Evolutionary conservation across 202 grass and related monocot species (phyloP), one percentile per base, ranked within the genome.

Genomic region (Panicum hallii): DNA sequence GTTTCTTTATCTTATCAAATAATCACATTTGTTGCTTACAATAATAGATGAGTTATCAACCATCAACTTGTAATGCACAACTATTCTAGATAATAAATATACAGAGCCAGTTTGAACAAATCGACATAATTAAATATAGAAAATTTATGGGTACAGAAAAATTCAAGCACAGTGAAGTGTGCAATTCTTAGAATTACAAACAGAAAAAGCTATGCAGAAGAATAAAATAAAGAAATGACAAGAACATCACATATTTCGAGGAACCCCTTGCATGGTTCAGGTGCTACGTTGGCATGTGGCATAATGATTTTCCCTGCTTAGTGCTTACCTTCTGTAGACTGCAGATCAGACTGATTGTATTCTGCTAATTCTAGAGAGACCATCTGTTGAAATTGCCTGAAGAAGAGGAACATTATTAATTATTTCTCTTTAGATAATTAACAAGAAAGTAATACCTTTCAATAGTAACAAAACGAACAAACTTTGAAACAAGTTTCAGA

Each of bases 351-450:
- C 40, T 10, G 48, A 14, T 79, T 66, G 50, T 80, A 9, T 70
- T 75, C 82, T 73, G 54, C 70, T 62, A 85, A 77, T 72, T 83
- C 85, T 84, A 83, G 73, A 64, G 68, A 83, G 66, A 19, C 47
- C 34, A 28, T 82, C 87, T 85, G 66, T 84, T 87, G 92, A 85
- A 97, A 93, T 55, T 94, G 60, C 88, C 94, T 97, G 83, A 36
- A 88, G 40, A 88, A 82, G 32, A 81, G 22, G 62, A 85, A 66
- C 55, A 46, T 41, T 45, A 41, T 57, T 57, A 54, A 46, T 41
- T 45, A 41, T 57, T 57, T 61, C 34, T 47, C 57, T 74, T 32
- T 38, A 38, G 36, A 38, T 38, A 38, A 38, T 38, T 38, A 38
- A 38, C 36, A 38, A 38, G 36, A 3, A 38, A 38, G 36, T 38